These are phyloP conservation scores for Cardamine chenopodiifolia DNA, from an alignment of 345 rosid genomes.

Conservation along the genomic window DNA sequence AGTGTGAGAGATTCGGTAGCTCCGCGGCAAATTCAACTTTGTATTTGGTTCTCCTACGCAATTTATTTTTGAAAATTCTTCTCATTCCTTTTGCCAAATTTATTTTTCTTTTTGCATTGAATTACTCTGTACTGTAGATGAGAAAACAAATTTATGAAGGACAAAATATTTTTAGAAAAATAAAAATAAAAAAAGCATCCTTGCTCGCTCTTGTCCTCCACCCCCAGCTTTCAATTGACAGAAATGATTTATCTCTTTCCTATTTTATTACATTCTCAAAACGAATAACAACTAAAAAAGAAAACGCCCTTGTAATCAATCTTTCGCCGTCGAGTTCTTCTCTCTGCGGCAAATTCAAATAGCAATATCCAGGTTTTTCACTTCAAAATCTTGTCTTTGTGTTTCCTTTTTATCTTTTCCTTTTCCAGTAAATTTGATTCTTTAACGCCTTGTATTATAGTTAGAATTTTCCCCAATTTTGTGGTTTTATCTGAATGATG, in stretches of 20 bases:
- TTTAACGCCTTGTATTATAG: background rate
- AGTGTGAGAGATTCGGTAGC: slow-evolving; percentile 10
- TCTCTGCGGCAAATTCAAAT: slow-evolving; percentile 25
- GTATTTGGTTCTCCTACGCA: background rate
- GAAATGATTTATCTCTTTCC: slow-evolving; percentile 37
- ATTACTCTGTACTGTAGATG: background rate
- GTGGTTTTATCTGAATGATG: background rate
- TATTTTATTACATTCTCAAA: slow-evolving; percentile 15
- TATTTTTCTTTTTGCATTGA: background rate
- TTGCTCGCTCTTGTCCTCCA: slow-evolving; percentile 5
- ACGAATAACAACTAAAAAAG: background rate
- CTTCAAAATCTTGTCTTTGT: background rate
- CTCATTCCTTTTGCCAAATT: background rate
- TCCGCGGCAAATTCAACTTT: slow-evolving; percentile 36
- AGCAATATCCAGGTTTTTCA: slow-evolving; percentile 31
- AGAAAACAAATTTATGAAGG: background rate
- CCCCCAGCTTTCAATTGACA: slow-evolving; percentile 16
- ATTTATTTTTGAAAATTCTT: background rate
- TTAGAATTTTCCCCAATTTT: background rate
- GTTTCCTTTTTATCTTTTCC: background rate
- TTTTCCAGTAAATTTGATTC: background rate
- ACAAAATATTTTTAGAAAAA: background rate
- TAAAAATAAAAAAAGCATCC: background rate
- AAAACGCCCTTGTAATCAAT: slow-evolving; percentile 8
- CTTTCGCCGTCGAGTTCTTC: slow-evolving; percentile 35